A percentile compares a stretch with the other conserved stretches of the same genome.
phyloP scores from a whole-genome alignment of 768 basidiomycete species.

The Candolleomyces aberdarensis region DNA sequence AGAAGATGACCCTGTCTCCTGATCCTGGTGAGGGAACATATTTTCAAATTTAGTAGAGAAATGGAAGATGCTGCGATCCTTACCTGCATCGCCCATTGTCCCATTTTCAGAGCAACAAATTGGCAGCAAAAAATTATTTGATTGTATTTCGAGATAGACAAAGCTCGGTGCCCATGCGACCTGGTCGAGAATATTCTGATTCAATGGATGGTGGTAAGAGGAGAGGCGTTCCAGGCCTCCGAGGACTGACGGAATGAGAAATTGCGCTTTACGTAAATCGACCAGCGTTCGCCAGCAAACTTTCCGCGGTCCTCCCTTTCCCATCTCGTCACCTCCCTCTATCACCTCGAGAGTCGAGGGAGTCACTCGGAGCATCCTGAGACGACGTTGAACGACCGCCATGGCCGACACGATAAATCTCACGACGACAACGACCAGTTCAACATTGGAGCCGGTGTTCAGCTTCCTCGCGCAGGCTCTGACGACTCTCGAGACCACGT shows the following conservation, averaged over 20 bases:
- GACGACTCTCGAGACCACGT: slow-evolving; percentile 56
- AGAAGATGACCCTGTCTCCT: too few species aligned
- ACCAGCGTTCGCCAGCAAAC: neutral
- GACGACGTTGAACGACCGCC: neutral
- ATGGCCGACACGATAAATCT: neutral
- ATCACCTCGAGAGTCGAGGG: neutral
- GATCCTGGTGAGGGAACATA: too few species aligned
- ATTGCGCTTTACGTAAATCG: neutral
- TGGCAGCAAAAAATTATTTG: too few species aligned
- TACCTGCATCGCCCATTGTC: too few species aligned
- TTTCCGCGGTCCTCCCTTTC: slow-evolving; percentile 1
- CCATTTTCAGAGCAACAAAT: too few species aligned
- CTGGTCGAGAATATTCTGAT: too few species aligned
- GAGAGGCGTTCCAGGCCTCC: too few species aligned
- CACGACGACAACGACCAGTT: neutral
- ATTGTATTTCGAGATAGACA: too few species aligned
- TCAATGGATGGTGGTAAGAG: too few species aligned
- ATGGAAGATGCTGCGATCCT: too few species aligned
- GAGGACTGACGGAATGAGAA: neutral
- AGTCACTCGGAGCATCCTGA: neutral
- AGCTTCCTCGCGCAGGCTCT: slow-evolving; percentile 62
- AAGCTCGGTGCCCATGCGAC: too few species aligned
- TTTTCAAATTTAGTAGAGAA: too few species aligned
- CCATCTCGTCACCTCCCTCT: neutral
- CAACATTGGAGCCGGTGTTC: slow-evolving; percentile 50